phyloP scores from a whole-genome alignment of 2,329 filamentous ascomycete species.

The Fusarium bulbicola region DNA sequence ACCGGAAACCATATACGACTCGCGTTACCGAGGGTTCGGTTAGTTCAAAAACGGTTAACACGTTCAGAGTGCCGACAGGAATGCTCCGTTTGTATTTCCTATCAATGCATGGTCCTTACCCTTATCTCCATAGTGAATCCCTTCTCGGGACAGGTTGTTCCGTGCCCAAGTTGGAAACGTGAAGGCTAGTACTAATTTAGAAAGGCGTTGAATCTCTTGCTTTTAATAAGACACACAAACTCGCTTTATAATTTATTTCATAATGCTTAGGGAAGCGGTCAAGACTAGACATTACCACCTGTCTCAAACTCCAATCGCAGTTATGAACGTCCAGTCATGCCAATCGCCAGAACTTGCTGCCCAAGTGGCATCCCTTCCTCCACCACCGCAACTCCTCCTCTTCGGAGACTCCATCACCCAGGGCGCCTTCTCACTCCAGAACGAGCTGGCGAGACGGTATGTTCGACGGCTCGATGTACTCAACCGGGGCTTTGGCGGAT shows the following conservation, averaged over 20 bases:
- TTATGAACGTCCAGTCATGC: too few species aligned
- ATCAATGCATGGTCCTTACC: too few species aligned
- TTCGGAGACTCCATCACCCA: neutral
- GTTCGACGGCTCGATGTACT: neutral
- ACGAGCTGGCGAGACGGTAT: neutral
- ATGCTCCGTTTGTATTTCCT: too few species aligned
- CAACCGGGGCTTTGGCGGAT: neutral
- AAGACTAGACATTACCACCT: neutral
- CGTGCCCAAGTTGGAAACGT: neutral
- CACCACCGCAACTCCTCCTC: neutral
- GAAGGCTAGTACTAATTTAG: neutral
- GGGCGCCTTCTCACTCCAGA: neutral
- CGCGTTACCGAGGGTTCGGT: too few species aligned
- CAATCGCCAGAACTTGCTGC: neutral
- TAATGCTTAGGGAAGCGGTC: too few species aligned
- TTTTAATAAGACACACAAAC: too few species aligned
- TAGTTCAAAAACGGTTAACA: too few species aligned
- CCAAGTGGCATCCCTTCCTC: neutral
- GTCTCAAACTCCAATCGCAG: neutral
- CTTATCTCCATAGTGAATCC: too few species aligned
- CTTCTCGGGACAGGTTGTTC: neutral
- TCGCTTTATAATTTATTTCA: neutral
- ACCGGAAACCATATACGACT: rapidly evolving
- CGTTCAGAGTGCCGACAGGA: too few species aligned
- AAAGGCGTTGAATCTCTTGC: neutral